Evolutionary conservation across 495 filamentous ascomycete species (phyloP).

Genomic region (Neurospora pannonica): DNA sequence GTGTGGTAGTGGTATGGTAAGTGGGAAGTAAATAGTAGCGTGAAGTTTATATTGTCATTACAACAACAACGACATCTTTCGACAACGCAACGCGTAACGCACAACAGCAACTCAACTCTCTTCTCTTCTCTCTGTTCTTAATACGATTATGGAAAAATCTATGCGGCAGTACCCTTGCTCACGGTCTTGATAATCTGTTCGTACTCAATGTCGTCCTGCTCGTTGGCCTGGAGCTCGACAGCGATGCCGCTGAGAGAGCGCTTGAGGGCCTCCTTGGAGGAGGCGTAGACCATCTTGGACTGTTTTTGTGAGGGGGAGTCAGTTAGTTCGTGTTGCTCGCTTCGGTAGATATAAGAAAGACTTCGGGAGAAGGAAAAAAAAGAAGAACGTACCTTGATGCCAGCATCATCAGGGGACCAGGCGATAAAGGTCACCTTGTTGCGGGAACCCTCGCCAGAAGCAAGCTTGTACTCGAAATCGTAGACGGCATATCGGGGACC

Average conservation of each 20-base stretch:
- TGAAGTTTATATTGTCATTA: neutral
- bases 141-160: slow-evolving; percentile 6
- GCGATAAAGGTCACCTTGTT: slow-evolving; percentile 95
- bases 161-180: slow-evolving; percentile 57
- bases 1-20: neutral
- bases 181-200: slow-evolving; percentile 67
- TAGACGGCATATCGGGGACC: slow-evolving; percentile 91
- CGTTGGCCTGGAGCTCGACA: slow-evolving; percentile 86
- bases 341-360: neutral
- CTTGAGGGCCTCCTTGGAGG: slow-evolving; percentile 88
- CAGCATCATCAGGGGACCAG: slow-evolving; percentile 81
- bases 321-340: neutral
- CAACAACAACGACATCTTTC: neutral
- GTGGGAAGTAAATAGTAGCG: neutral
- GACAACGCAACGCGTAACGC: neutral
- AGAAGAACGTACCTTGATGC: slow-evolving; percentile 60
- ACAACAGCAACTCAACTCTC: neutral
- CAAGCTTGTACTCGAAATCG: slow-evolving; percentile 75
- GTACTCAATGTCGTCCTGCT: slow-evolving; percentile 80
- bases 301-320: slow-evolving; percentile 16
- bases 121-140: neutral
- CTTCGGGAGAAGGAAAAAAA: neutral
- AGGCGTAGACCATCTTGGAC: slow-evolving; percentile 94
- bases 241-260: slow-evolving; percentile 71
- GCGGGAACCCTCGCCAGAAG: slow-evolving; percentile 70